phyloP scores from a whole-genome alignment of 2,329 filamentous ascomycete species.

The Ceratocystis diversiconidia region DNA sequence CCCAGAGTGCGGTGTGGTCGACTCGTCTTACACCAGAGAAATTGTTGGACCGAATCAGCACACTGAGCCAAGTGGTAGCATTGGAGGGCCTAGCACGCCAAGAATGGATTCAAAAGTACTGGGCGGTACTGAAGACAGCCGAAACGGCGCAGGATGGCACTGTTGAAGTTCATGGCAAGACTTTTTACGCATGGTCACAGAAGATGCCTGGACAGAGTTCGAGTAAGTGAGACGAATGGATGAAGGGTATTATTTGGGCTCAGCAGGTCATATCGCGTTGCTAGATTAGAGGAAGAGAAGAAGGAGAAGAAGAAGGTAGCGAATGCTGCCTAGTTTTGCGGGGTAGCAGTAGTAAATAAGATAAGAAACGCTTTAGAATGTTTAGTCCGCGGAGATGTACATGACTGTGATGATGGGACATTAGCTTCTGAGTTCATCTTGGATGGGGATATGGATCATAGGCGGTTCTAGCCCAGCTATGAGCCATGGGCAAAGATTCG shows the following conservation, averaged over 20 bases:
- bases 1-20: slow-evolving; percentile 41
- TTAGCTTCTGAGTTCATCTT: neutral
- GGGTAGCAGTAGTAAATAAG: neutral
- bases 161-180: slow-evolving; percentile 49
- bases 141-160: slow-evolving; percentile 47
- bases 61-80: slow-evolving; percentile 53
- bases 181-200: slow-evolving; percentile 49
- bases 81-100: slow-evolving; percentile 37
- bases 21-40: slow-evolving; percentile 43
- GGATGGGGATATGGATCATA: neutral
- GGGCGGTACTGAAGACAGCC: slow-evolving; percentile 39
- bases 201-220: slow-evolving; percentile 26
- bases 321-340: neutral
- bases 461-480: neutral
- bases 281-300: slow-evolving; percentile 14
- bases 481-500: neutral
- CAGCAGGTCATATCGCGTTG: slow-evolving; percentile 6
- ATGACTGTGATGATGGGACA: slow-evolving; percentile 37
- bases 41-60: slow-evolving; percentile 50
- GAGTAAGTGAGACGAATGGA: neutral
- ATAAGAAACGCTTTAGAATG: slow-evolving; percentile 8
- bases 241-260: neutral
- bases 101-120: slow-evolving; percentile 36
- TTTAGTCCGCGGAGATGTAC: slow-evolving; percentile 54
- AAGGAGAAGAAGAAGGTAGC: neutral